Base-by-base conservation (phyloP, 768 basidiomycete genomes). In the Serendipita sp. region DNA sequence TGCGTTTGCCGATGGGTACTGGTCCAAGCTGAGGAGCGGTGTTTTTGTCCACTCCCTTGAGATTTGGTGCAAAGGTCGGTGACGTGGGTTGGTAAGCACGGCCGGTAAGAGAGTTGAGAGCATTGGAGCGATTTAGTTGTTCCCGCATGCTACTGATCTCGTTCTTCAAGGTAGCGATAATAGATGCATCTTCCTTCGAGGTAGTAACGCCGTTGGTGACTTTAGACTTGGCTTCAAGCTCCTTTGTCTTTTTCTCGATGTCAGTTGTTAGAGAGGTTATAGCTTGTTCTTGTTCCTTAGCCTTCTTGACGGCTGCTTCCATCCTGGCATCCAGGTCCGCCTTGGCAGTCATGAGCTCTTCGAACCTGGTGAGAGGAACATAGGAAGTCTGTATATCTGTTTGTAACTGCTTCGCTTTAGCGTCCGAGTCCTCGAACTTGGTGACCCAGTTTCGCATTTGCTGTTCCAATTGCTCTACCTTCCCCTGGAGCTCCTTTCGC, bases 91-190 rank as follows among this genome's bases (percentile, higher is more conserved):
- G 83, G 16, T 90, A 85, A 16, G 76, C 78, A 44, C 86, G 84
- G 68, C 86, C 83, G 10, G 91, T 93, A 62, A 96, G 80, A 15
- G 83, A 81, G 69, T 92, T 91, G 69, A 96, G 81, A 7, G 96
- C 92, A 71, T 94, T 92, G n/a, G 92, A 85, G 37, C 95, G 85
- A 70, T 94, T 94, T 68, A 98, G 84, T 72, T 98, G 95, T 72
- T 99, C 96, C 66, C 92, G 90, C 35, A 98, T 81, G 70, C 78
- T 86, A 75, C 87, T 86, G 69, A 99, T 86, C 78, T 99, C 96
- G 69, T 84, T 89, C 75, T 95, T 93, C 70, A 99, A 82, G 0
- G 86, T 86, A 68, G 85, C 78, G 67, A 98, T 92, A 46, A 95
- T 87, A 15, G 89, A 86, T 68, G 78, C 85, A 71, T 97, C 92